These are phyloP conservation scores for Seminavis robusta DNA, from an alignment of 108 stramenopile species.

Conservation along the genomic window DNA sequence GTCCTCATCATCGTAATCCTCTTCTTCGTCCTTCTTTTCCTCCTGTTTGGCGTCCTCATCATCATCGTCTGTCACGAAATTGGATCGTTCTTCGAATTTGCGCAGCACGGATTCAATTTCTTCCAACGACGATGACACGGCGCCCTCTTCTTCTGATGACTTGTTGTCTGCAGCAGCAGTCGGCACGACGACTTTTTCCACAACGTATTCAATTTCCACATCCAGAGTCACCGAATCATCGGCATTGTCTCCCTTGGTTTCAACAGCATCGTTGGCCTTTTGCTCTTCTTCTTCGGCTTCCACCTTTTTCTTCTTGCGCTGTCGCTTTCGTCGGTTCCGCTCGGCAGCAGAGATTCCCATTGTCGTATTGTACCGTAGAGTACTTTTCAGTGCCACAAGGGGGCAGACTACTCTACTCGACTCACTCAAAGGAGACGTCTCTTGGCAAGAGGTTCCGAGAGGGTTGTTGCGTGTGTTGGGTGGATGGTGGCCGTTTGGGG, in stretches of 20 bases:
- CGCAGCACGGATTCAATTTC: no score
- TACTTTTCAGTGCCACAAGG: no score
- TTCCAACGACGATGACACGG: conserved; percentile 43
- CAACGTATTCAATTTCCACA: conserved; percentile 84
- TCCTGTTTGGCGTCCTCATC: background rate
- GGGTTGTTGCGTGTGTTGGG: no score
- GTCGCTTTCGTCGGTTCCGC: conserved; percentile 78
- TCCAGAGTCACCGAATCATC: conserved; percentile 20
- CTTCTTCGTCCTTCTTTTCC: background rate
- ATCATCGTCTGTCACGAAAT: background rate
- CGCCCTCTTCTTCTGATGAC: conserved; percentile 60
- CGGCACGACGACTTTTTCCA: conserved; percentile 24
- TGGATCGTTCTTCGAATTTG: background rate
- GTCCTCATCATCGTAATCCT: conserved; percentile 26
- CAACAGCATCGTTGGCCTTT: conserved; percentile 4
- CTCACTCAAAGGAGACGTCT: no score
- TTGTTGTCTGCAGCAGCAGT: conserved; percentile 5
- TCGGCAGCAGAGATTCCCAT: conserved; percentile 77
- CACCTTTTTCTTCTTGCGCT: conserved; percentile 72
- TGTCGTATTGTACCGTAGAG: conserved; percentile 5
- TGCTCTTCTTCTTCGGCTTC: conserved; percentile 4
- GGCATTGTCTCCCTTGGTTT: background rate
- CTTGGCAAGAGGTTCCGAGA: no score
- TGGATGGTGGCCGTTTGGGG: no score
- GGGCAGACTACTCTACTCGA: no score